Percentiles rank a stretch among this genome's conserved stretches.
Conservation (phyloP, 345 rosid genomes). For the Hibiscus trionum region DNA sequence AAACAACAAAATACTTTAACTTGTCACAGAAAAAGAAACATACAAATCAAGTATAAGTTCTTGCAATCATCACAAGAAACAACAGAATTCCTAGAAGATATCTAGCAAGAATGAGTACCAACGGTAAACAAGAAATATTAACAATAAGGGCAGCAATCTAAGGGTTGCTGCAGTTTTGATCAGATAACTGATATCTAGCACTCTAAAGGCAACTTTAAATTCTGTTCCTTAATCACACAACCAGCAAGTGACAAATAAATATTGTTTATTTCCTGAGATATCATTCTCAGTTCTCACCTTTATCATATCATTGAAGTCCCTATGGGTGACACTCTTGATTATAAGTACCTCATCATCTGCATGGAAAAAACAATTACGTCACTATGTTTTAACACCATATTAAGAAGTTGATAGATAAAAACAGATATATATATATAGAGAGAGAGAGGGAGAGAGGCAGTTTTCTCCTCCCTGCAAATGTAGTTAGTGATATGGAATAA, state of each 20-base stretch:
- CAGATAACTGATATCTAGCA: constrained; percentile 4
- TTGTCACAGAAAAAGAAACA: neutral
- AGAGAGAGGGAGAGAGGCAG: neutral
- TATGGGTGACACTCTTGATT: constrained; percentile 85
- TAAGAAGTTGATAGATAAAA: neutral
- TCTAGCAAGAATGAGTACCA: neutral
- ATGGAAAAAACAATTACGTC: constrained; percentile 18
- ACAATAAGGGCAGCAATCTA: neutral
- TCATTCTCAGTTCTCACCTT: constrained; percentile 51
- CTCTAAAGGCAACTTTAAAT: neutral
- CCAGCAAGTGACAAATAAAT: neutral
- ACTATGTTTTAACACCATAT: neutral
- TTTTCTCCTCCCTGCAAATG: neutral
- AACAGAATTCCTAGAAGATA: neutral
- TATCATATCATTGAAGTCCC: constrained; percentile 86
- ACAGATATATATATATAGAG: no score
- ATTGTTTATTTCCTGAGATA: neutral
- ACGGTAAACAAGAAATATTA: neutral
- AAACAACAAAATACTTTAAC: constrained; percentile 10
- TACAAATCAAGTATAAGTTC: neutral
- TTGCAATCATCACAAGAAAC: neutral
- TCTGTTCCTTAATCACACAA: neutral
- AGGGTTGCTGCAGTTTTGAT: neutral
- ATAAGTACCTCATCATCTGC: constrained; percentile 89
- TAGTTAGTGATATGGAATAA: neutral